Base-by-base conservation (phyloP, 192 early-diverging fungal species). In the Lobulomyces angularis region DNA sequence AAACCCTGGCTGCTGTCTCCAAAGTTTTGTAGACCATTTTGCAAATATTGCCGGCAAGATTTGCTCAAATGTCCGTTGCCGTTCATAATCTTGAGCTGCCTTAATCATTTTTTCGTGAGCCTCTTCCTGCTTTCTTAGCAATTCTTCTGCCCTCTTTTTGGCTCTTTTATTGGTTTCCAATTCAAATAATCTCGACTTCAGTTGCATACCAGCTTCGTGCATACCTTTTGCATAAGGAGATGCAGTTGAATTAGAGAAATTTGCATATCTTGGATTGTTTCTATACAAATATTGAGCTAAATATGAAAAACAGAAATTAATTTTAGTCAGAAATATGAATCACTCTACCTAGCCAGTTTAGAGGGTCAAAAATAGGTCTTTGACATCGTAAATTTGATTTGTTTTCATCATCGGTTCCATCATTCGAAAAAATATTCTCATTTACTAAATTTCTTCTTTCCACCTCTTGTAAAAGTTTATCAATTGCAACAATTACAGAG, bases 261-360 rank as follows among this genome's bases (percentile, higher is more conserved):
- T 67, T 31, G 61, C 45, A 46, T 67, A 65, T 19, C 58, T 50
- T 14, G 73, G 69, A 42, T 72, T 72, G 50, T 71, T 71, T 25
- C 73, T 45, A 46, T 66, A 72, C 6, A 76, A 36, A 43, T 53
- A 64, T 49, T 76, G 73, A n/a, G 65, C 73, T 74, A n/a, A 16
- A 30, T 35, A 20, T 11, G 17, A 18, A 23, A n/a, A 37, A n/a
- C 38, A 25, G 1, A 56, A 27, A 56, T 35, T 19, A 16, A 7
- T 2, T 3, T 23, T 20, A 5, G 23, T 14, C 33, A 19, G 17
- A 40, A 50, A 44, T 58, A 23, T 25, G 8, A 12, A 35, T 2
- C 2, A 17, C 34, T 45, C 30, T 56, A 74, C 71, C 71, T 7
- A 68, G 49, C 71, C 71, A 74, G 43, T 68, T 74, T 9, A 68